phyloP scores from a whole-genome alignment of 2,329 filamentous ascomycete genomes.

The Teratosphaeria destructans region DNA sequence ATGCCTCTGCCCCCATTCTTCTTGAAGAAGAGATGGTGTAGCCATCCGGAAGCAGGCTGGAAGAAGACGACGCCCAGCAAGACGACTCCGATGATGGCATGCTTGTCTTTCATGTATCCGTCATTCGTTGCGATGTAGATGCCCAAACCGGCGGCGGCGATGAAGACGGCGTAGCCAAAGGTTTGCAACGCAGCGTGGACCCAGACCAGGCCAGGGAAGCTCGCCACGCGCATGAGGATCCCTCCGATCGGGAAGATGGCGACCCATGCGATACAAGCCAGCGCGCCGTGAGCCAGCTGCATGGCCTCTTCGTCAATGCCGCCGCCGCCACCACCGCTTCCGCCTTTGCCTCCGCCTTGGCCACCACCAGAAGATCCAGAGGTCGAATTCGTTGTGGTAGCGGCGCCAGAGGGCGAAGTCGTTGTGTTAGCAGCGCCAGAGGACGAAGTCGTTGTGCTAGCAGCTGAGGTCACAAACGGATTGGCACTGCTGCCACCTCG shows the following conservation, averaged over 20 bases:
- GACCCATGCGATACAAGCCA: slow-evolving; percentile 35
- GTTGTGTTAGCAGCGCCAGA: slow-evolving; percentile 5
- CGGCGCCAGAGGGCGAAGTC: neutral
- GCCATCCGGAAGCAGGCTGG: slow-evolving; percentile 41
- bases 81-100: slow-evolving; percentile 46
- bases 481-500: slow-evolving; percentile 40
- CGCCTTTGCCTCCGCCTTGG: no score
- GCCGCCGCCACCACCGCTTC: neutral
- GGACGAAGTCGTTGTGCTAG: slow-evolving; percentile 6
- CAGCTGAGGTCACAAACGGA: slow-evolving; percentile 26
- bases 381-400: no score
- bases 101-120: slow-evolving; percentile 30
- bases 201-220: slow-evolving; percentile 33
- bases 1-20: slow-evolving; percentile 35
- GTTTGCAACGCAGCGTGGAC: slow-evolving; percentile 38
- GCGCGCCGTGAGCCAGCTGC: slow-evolving; percentile 33
- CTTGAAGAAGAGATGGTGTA: slow-evolving; percentile 44
- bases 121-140: slow-evolving; percentile 37
- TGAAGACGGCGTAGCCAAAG: slow-evolving; percentile 37
- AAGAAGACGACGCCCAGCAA: slow-evolving; percentile 43
- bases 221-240: slow-evolving; percentile 33
- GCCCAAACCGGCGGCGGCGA: slow-evolving; percentile 42
- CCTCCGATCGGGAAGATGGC: slow-evolving; percentile 36
- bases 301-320: neutral
- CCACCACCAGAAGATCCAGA: neutral